Evolutionary conservation across 805 yeast genomes (phyloP), one percentile per base, ranked within the genome.

Genomic region (Metschnikowia cerradonensis): DNA sequence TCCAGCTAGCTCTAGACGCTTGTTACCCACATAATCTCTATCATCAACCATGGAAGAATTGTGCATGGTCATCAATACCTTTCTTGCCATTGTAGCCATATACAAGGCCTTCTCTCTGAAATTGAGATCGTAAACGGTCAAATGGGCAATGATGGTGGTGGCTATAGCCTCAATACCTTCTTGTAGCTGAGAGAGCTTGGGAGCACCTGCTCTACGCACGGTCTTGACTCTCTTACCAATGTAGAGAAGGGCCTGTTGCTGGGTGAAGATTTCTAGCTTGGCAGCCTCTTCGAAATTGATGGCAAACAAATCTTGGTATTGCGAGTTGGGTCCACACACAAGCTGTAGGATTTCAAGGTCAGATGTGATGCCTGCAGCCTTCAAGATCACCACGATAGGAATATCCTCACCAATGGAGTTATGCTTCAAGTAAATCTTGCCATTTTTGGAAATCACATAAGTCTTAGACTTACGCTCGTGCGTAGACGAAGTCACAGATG

Each of bases 391-490:
- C 5, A 90, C 98, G 60, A 94, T 92, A 2, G 99, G 99, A 15
- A 94, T 80, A 66, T 94, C 99, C 68, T 94, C 99, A 59, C 88
- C 80, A 57, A 94, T 87, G 53, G 98, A 92, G 71, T 94, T 94
- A 71, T 94, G 99, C 66, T 94, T 94, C 60, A 94, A 76, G 66
- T 87, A 94, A 15, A 94, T 89, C 58, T 84, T 87, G 47, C 83
- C 94, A 66, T 91, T 88, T 60, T 92, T 92, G 33, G 97, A 88
- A 38, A 94, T 84, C 38, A 94, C 97, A 64, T 94, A 94, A 0
- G 99, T 94, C 66, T 94, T 94, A 23, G 98, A 92, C 67, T 92
- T 95, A 70, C 99, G 83, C 71, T 94, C 99, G 68, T 94, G 99
- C 1, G 99, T 92, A 2, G 97, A 90, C 4, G 97, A 90, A 0